Conservation (phyloP, 176 grass and related monocot genomes). For the Hordeum vulgare region MorexV3_pseudomolecules_assembly NC_058523.1:496244755-496245254, state of each 20-base stretch:
- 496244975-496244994: conserved; percentile 32
- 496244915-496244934: conserved; percentile 97
- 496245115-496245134: conserved; percentile 47
- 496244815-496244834: conserved; percentile 85
- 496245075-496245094: conserved; percentile 44
- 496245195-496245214: conserved; percentile 41
- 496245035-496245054: conserved; percentile 80
- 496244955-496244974: conserved; percentile 52
- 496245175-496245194: conserved; percentile 50
- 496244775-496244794: conserved; percentile 70
- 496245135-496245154: conserved; percentile 48
- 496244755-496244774: conserved; percentile 69
- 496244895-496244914: conserved; percentile 81
- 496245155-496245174: conserved; percentile 61
- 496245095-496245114: conserved; percentile 53
- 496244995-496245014: conserved; percentile 17
- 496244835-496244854: conserved; percentile 75
- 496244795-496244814: conserved; percentile 85
- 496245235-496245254: conserved; percentile 61
- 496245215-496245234: conserved; percentile 40
- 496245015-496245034: conserved; percentile 36
- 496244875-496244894: conserved; percentile 88
- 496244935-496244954: conserved; percentile 87
- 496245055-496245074: conserved; percentile 75
- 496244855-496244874: conserved; percentile 93